These are phyloP conservation scores for Hypoxylon trugodes DNA, from an alignment of 495 filamentous ascomycete genomes.

Conservation along the genomic window DNA sequence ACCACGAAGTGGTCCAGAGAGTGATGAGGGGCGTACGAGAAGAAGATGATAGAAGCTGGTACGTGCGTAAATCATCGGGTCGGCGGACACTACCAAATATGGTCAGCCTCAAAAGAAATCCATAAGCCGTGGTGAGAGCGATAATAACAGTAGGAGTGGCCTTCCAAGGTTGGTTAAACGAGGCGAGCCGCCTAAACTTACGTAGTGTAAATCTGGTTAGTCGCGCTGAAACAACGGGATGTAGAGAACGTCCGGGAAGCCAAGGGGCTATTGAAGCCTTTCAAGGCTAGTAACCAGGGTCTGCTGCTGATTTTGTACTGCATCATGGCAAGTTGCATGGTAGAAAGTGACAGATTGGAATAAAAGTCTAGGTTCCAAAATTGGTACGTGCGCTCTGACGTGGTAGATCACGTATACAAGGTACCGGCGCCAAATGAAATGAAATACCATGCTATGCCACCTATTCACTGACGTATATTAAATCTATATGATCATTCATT, in stretches of 20 bases:
- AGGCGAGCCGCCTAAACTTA: slow-evolving; percentile 43
- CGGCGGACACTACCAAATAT: slow-evolving; percentile 59
- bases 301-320: neutral
- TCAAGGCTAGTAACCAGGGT: neutral
- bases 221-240: slow-evolving; percentile 36
- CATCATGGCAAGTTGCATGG: neutral
- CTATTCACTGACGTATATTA: no score
- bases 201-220: slow-evolving; percentile 58
- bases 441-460: no score
- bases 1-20: slow-evolving; percentile 75
- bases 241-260: slow-evolving; percentile 39
- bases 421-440: no score
- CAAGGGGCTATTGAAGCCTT: neutral
- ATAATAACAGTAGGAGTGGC: neutral
- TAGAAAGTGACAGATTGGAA: neutral
- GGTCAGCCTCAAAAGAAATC: neutral
- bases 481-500: no score
- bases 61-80: slow-evolving; percentile 66
- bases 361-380: neutral
- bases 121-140: neutral
- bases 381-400: neutral
- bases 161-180: neutral
- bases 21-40: slow-evolving; percentile 68
- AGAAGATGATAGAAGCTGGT: slow-evolving; percentile 66
- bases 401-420: no score